Base-by-base conservation (phyloP, 768 basidiomycete genomes). In the Lentinus tigrinus region DNA sequence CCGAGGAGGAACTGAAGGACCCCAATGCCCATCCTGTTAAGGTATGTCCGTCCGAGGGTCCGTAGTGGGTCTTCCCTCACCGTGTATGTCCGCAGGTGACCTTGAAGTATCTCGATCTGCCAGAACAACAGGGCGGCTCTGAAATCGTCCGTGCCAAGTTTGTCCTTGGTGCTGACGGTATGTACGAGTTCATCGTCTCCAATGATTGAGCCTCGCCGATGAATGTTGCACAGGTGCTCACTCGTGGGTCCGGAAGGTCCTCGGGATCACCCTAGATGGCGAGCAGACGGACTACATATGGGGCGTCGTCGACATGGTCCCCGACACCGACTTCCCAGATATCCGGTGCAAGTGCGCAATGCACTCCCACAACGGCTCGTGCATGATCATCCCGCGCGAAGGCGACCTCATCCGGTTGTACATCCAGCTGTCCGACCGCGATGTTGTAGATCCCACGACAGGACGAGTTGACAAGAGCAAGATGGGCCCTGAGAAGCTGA, bases 221-320 rank as follows among this genome's bases (percentile, higher is more conserved):
- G n/a, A n/a, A n/a, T n/a, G n/a, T n/a, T 2, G 2, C 17, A 2
- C 34, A 89, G 87, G 89, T 8, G 90, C 90, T 0, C 90, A 91
- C 71, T 92, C 89, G 11, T 92, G 90, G 89, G 88, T 93, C 17
- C 82, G 91, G 28, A 91, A 89, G 58, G 56, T 71, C 0, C 74
- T 90, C 11, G 76, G 77, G 9, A 85, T 93, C 56, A 66, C 73
- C 3, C 88, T 93, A 89, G 83, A 91, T 58, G 92, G 91, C 6
- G 89, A 92, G 68, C 85, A 89, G 59, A 78, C 77, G 72, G 85
- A 93, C 54, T 87, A 82, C 60, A 78, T 93, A 21, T 94, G 92
- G 92, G 92, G 92, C 4, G 91, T 93, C 6, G 73, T 92, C 19
- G 92, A 84, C 68, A 74, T 77, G 39, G 58, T 77, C 11, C 81